Evolutionary conservation across 2,329 filamentous ascomycete genomes (phyloP), one percentile per base, ranked within the genome.

Genomic region (Colletotrichum sidae): DNA sequence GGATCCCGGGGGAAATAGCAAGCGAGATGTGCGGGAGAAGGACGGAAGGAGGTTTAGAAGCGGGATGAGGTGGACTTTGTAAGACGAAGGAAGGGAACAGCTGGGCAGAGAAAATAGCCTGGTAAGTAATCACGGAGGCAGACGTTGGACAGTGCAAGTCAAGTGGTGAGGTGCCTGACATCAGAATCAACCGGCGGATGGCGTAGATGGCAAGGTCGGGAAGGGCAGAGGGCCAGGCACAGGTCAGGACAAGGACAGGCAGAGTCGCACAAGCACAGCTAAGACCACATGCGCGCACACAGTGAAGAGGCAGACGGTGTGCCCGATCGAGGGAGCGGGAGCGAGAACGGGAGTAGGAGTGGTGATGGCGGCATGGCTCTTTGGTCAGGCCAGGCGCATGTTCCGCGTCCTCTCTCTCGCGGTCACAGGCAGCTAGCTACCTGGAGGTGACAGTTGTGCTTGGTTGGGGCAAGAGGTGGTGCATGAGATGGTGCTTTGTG

Each of bases 11-110:
- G 25, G 25, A 25, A 25, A 25, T 25, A 25, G 25, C 4, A 25
- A 25, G 4, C 25, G 25, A 25, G 25, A 25, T 25, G 25, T 25
- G 25, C 25, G 38, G 52, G 57, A 63, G 52, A 9, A 34, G 50
- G 37, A 50, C 12, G 12, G 25, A 35, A 33, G 60, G 49, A 41
- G 58, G 10, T 65, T 65, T 49, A 42, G 54, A 63, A 56, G 58
- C 58, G 63, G 63, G 63, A 65, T 66, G 52, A 53, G 44, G 37
- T 56, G 53, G 63, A 57, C 47, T 66, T 66, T 66, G 63, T 63
- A 63, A 64, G 39, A 41, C 15, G 44, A 34, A 34, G 35, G 44
- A 5, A 50, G 37, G 35, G 37, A 45, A 39, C 33, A 56, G 52
- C 25, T 17, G 46, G 39, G 17, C 33, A 13, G 25, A n/a, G 42